Evolutionary conservation across 2,329 filamentous ascomycete genomes (phyloP).

Genomic region (Colletotrichum sp.): DNA sequence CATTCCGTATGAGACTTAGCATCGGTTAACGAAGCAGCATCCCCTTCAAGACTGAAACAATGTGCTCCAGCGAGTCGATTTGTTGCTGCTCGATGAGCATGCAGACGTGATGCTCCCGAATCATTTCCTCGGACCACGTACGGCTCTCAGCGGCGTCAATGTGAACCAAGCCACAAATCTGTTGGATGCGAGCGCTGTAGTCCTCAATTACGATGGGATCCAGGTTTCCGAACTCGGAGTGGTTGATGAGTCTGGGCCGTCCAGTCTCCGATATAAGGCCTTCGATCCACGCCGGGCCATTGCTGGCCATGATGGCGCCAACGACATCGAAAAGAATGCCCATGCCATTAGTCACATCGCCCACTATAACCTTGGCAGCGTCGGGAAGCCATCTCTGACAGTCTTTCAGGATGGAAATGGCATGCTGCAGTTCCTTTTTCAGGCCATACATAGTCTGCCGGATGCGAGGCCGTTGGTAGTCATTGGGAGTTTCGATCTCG

Average conservation of each 20-base stretch:
- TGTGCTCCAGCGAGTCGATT: constrained; percentile 4
- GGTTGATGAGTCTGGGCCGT: constrained; percentile 19
- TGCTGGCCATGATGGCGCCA: constrained; percentile 26
- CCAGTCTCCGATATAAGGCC: not conserved
- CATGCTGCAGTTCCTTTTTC: constrained; percentile 27
- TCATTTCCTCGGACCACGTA: constrained; percentile 10
- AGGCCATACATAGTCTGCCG: constrained; percentile 27
- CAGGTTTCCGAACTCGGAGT: constrained; percentile 26
- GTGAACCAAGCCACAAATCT: constrained; percentile 23
- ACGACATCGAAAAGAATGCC: constrained; percentile 21
- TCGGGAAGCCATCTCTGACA: not conserved
- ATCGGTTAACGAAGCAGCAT: not conserved
- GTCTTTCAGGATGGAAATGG: constrained; percentile 14
- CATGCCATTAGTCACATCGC: constrained; percentile 3
- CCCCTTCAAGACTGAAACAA: not conserved
- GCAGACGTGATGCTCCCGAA: not conserved
- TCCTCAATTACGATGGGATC: constrained; percentile 28
- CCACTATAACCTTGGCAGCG: not conserved
- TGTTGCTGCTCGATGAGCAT: constrained; percentile 13
- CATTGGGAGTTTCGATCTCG: not conserved
- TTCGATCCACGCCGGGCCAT: constrained; percentile 27
- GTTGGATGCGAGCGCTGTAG: constrained; percentile 24
- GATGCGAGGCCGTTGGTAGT: constrained; percentile 8
- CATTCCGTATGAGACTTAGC: not conserved
- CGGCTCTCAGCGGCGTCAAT: not conserved